phyloP scores from a whole-genome alignment of 352 stramenopile genomes.

The Pythium phragmiticola region DNA sequence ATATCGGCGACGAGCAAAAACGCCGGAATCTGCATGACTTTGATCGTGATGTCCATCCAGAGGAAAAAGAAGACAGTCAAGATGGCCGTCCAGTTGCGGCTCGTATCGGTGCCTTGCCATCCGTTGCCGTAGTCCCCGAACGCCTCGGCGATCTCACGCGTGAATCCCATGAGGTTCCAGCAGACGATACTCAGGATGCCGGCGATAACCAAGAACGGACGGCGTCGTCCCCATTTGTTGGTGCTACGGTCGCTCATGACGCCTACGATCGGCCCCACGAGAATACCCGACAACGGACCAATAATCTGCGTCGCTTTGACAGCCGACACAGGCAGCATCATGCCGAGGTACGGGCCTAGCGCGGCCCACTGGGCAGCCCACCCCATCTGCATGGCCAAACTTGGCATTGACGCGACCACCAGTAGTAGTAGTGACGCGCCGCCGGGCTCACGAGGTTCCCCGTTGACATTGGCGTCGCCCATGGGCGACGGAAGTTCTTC shows the following conservation, averaged over 20 bases:
- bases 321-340: constrained; percentile 37
- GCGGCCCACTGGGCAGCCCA: constrained; percentile 32
- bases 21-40: constrained; percentile 33
- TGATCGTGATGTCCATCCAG: constrained; percentile 35
- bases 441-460: neutral
- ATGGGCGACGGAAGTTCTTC: neutral
- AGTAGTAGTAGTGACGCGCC: constrained; percentile 21
- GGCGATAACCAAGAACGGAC: constrained; percentile 25
- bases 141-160: constrained; percentile 22
- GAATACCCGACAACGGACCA: constrained; percentile 27
- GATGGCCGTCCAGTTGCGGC: constrained; percentile 43
- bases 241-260: constrained; percentile 31
- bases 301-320: constrained; percentile 40
- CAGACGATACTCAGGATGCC: constrained; percentile 24
- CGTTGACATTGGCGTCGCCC: neutral
- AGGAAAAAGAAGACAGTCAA: constrained; percentile 44
- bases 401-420: constrained; percentile 32
- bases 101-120: constrained; percentile 26
- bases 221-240: constrained; percentile 26
- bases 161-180: constrained; percentile 32
- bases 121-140: constrained; percentile 25
- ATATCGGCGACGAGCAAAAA: constrained; percentile 55
- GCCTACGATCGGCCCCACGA: constrained; percentile 29
- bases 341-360: constrained; percentile 42
- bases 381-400: constrained; percentile 26